Percentiles rank a stretch among this genome's conserved stretches.
These are phyloP conservation scores for Lentithecium fluviatile DNA, from an alignment of 495 filamentous ascomycete species.

Conservation along the genomic window DNA sequence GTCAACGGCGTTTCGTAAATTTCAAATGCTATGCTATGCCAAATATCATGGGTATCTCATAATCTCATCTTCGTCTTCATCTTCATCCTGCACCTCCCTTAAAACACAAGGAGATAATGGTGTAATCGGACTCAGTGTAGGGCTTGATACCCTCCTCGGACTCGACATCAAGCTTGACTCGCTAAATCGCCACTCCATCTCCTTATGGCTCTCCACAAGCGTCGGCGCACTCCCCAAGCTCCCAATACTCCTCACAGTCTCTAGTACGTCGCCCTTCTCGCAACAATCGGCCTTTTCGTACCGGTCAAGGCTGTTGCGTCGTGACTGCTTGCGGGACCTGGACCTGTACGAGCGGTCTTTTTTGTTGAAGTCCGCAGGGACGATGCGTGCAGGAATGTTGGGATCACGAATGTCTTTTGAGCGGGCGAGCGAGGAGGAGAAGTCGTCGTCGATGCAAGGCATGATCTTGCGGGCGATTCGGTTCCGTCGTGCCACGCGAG, in stretches of 20 bases:
- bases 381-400: conserved; percentile 10
- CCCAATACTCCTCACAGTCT: conserved; percentile 32
- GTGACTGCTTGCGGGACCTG: conserved; percentile 9
- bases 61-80: conserved; percentile 29
- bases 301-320: conserved; percentile 22
- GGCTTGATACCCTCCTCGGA: conserved; percentile 28
- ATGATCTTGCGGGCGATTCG: conserved; percentile 28
- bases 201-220: conserved; percentile 22
- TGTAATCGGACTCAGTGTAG: conserved; percentile 28
- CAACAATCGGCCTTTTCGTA: conserved; percentile 19
- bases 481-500: conserved; percentile 16
- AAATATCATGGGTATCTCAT: conserved; percentile 28
- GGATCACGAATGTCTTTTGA: conserved; percentile 12
- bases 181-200: conserved; percentile 22
- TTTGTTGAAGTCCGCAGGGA: conserved; percentile 21
- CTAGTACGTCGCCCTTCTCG: conserved; percentile 31
- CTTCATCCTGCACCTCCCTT: conserved; percentile 22
- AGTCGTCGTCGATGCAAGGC: conserved; percentile 30
- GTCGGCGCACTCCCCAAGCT: conserved; percentile 30
- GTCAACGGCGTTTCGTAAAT: neutral
- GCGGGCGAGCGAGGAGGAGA: conserved; percentile 25
- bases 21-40: conserved; percentile 15
- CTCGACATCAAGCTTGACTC: conserved; percentile 21
- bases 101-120: conserved; percentile 28
- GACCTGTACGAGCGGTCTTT: conserved; percentile 8